Base-by-base conservation (phyloP, 129 eudicot genomes). In the Mikania micrantha region DNA sequence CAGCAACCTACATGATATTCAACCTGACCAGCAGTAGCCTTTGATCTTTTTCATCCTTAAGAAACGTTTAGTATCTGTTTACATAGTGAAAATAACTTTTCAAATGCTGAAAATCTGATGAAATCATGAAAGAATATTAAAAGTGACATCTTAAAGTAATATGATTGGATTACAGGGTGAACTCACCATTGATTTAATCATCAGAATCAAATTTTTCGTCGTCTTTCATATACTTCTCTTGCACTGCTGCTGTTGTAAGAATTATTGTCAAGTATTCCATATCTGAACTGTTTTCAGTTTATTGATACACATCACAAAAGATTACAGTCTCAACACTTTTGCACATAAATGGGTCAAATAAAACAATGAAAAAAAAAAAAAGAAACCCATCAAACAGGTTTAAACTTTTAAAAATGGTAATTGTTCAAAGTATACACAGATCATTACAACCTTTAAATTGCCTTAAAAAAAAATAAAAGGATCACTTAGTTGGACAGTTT, bases 201-300 rank as follows among this genome's bases (percentile, higher is more conserved):
- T 78, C 82, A 10, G 78, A 66, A 58, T 72, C 82, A 72, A 72
- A 78, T 15, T 36, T 49, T 22, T 58, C 78, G 49, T 78, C 82
- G 2, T 78, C 78, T 66, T 78, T 78, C 82, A 78, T 72, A 66
- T 78, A 78, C 74, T 72, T 78, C 34, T 78, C 82, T 66, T 78
- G 82, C 78, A 78, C 78, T 20, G 82, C 82, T 9, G 82, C 82
- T 78, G 82, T 78, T 72, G 82, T 78, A 66, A 58, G 58, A 59
- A 41, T 47, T 35, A 78, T 1, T 1, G 82, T 78, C 42, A 78
- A 78, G 78, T 25, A 66, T 58, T 64, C 41, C 78, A 78, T 35
- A 3, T 40, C 22, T 5, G 5, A 44, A 21, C 7, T 15, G 22
- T 40, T 53, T 50, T 35, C 39, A 41, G 6, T 41, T 32, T 67